Base-by-base conservation (phyloP, 1,284 basidiomycete genomes). In the Tilletia horrida region DNA sequence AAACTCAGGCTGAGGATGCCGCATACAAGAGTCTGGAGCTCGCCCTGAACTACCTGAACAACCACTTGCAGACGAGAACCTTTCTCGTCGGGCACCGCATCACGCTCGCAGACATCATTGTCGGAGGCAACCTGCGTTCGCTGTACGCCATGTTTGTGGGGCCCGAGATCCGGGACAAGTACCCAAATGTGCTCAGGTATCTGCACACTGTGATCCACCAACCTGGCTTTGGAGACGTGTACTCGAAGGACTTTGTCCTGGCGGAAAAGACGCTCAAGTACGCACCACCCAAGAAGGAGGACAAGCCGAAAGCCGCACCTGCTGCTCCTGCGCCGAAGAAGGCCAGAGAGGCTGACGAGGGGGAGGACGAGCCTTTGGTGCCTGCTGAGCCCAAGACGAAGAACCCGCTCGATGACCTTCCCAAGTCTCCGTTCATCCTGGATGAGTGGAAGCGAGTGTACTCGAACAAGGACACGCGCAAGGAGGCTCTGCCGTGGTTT, bases 381-480 rank as follows among this genome's bases (percentile, higher is more conserved):
- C 84, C 84, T 70, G 86, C 87, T 66, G 82, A 74, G 50, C 88
- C 89, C 76, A 90, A 95, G 84, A 86, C 85, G 68, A 94, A 94
- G 88, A 96, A 97, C 87, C 94, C 94, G 40, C 88, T 96, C 65
- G 95, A 97, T 72, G 86, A 87, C 70, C 88, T 96, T 67, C 92
- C 94, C 75, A 95, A 95, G 85, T 92, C 91, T 21, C 84, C 87
- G 16, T 91, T 97, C 86, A 93, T 93, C 85, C 89, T 97, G 68
- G 94, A 97, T 84, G 93, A 97, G 85, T 96, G 92, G 91, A 97
- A 97, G 85, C 89, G 93, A 65, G 89, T 91, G 68, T 97, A 97
- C 87, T 96, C 93, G 77, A 97, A 97, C 89, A 89, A 90, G 84
- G 94, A 97, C 67, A 97, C 94, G 45, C 69, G 70, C 68, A 66